Percentiles rank a stretch among this genome's conserved stretches.
Evolutionary conservation across 345 rosid genomes (phyloP).

Genomic region (Cochlearia excelsa): DNA sequence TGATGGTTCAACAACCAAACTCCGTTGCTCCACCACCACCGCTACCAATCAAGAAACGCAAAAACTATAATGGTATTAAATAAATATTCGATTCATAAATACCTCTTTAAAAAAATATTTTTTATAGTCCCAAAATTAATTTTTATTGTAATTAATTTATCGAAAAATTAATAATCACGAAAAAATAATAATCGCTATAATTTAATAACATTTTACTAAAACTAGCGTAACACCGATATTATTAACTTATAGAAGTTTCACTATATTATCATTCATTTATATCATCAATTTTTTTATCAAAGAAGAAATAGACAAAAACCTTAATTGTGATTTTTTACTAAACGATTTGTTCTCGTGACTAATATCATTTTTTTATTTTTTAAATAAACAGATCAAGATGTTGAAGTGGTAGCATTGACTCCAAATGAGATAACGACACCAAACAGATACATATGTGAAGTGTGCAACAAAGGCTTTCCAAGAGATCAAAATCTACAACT

Average conservation of each 20-base stretch:
- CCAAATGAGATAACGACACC: constrained; percentile 82
- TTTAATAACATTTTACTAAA: too few species aligned
- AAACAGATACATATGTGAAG: constrained; percentile 76
- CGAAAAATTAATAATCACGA: too few species aligned
- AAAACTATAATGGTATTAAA: constrained; percentile 82
- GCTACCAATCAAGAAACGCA: constrained; percentile 43
- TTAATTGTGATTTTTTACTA: neutral
- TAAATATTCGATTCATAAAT: constrained; percentile 33
- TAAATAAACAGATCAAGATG: constrained; percentile 61
- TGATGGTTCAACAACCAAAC: constrained; percentile 31
- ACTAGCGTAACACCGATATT: too few species aligned
- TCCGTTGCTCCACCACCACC: constrained; percentile 45
- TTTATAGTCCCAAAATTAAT: too few species aligned
- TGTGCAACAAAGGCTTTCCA: constrained; percentile 82
- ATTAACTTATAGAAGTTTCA: too few species aligned
- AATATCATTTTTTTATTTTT: neutral
- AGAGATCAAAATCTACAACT: constrained; percentile 81
- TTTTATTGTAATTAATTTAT: too few species aligned
- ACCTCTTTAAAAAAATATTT: too few species aligned
- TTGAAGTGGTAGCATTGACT: constrained; percentile 76
- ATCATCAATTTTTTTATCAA: neutral
- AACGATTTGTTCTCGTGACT: neutral
- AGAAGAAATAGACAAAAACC: neutral
- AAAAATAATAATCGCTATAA: too few species aligned
- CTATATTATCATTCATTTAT: too few species aligned